Percentiles rank a stretch among this genome's conserved stretches.
Conservation (phyloP, 192 early-diverging fungal genomes). For the Backusella psychrophila region DNA sequence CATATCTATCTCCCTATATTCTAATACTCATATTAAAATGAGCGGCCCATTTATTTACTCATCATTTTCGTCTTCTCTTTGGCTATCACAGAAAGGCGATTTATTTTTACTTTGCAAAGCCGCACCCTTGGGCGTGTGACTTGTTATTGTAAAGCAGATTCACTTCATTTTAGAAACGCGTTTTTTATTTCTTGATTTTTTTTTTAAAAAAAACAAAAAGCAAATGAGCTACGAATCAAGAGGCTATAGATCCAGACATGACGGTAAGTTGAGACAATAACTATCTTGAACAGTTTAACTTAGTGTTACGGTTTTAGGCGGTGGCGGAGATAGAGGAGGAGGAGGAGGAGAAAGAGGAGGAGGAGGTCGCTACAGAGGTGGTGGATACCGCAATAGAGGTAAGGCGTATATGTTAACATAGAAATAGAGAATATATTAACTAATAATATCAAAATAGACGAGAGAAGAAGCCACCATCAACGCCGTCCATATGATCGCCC, state of each 20-base stretch:
- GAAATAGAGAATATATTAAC: neutral
- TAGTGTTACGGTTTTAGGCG: neutral
- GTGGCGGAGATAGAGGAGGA: neutral
- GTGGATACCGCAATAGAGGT: neutral
- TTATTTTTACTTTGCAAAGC: neutral
- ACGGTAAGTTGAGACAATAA: neutral
- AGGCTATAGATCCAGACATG: conserved; percentile 18
- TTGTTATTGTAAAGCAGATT: neutral
- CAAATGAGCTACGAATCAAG: conserved; percentile 19
- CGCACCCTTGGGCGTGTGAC: neutral
- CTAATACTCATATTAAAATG: no score
- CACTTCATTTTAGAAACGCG: neutral
- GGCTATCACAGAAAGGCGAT: no score
- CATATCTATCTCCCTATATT: no score
- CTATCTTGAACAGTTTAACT: neutral
- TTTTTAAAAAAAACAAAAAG: neutral
- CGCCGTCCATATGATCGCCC: conserved; percentile 23
- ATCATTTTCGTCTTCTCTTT: no score
- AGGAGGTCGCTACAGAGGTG: conserved; percentile 10
- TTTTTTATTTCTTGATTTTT: neutral
- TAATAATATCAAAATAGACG: neutral
- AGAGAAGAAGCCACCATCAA: conserved; percentile 17
- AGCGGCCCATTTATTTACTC: no score
- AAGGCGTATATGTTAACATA: neutral
- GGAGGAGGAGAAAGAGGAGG: neutral